phyloP scores from a whole-genome alignment of 805 yeast genomes.

The Candida boleticola region DNA sequence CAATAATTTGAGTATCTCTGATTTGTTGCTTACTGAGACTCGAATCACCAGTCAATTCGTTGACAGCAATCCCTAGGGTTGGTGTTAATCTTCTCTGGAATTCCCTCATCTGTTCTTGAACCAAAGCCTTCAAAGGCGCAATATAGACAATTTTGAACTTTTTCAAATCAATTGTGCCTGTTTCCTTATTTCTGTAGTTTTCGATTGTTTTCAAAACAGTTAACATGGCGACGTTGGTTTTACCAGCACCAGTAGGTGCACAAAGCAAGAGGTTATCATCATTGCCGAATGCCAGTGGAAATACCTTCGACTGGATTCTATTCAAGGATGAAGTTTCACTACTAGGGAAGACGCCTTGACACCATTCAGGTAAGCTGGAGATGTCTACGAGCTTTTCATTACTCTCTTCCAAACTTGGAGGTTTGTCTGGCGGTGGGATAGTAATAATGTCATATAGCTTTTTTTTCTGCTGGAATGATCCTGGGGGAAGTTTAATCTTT shows the following conservation, averaged over 20 bases:
- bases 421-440: slow-evolving; percentile 75
- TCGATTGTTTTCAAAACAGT: slow-evolving; percentile 64
- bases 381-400: slow-evolving; percentile 54
- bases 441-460: slow-evolving; percentile 83
- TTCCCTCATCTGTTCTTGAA: slow-evolving; percentile 90
- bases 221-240: slow-evolving; percentile 93
- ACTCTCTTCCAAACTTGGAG: slow-evolving; percentile 35
- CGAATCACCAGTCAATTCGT: slow-evolving; percentile 90
- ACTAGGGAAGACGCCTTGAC: slow-evolving; percentile 68
- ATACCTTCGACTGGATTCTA: slow-evolving; percentile 80
- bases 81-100: slow-evolving; percentile 63
- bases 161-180: slow-evolving; percentile 51
- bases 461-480: slow-evolving; percentile 74
- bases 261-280: slow-evolving; percentile 79
- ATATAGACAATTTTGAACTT: slow-evolving; percentile 79
- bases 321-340: slow-evolving; percentile 68
- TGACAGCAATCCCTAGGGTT: slow-evolving; percentile 66
- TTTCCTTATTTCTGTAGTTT: slow-evolving; percentile 43
- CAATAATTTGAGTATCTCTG: slow-evolving; percentile 73
- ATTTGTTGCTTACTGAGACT: slow-evolving; percentile 74
- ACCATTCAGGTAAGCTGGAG: slow-evolving; percentile 75
- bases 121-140: slow-evolving; percentile 93
- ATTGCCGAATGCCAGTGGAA: slow-evolving; percentile 68
- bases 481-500: slow-evolving; percentile 74
- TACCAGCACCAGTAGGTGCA: slow-evolving; percentile 99